Conservation (phyloP, 2,329 filamentous ascomycete genomes). For the Microcyclospora tardicrescens region DNA sequence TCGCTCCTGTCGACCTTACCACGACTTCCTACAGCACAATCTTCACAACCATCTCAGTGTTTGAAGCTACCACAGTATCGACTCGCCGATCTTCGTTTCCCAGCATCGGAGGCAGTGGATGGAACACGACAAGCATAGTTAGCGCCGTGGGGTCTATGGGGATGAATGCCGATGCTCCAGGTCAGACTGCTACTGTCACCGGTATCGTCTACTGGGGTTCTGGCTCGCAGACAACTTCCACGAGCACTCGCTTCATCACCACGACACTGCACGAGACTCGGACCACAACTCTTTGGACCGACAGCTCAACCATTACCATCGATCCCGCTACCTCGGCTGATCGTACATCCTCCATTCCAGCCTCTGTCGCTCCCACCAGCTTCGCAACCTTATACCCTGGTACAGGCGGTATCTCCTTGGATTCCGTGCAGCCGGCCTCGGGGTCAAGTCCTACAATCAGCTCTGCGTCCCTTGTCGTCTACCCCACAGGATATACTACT, state of each 20-base stretch:
- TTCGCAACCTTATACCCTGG: too few relatives aligned
- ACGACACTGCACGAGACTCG: conserved; percentile 13
- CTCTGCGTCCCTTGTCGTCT: too few relatives aligned
- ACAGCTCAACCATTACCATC: not conserved
- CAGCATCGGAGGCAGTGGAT: conserved; percentile 16
- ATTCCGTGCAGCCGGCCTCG: too few relatives aligned
- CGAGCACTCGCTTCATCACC: conserved; percentile 14
- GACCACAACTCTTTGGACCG: conserved; percentile 3
- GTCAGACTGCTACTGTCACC: conserved; percentile 10
- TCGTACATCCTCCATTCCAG: too few relatives aligned
- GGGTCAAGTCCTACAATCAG: too few relatives aligned
- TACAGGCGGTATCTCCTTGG: too few relatives aligned
- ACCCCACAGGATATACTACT: too few relatives aligned
- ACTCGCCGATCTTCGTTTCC: conserved; percentile 10
- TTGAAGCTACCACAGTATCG: conserved; percentile 2
- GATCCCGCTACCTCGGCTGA: not conserved
- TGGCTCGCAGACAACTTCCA: conserved; percentile 15
- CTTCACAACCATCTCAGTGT: conserved; percentile 14
- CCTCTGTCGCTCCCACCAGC: too few relatives aligned
- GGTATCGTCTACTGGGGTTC: conserved; percentile 15
- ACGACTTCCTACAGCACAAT: conserved; percentile 17
- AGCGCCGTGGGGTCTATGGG: too few relatives aligned
- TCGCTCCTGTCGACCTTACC: conserved; percentile 11
- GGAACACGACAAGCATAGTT: conserved; percentile 12
- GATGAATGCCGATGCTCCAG: too few relatives aligned